These are phyloP conservation scores for Phialophora macrospora DNA, from an alignment of 2,329 filamentous ascomycete genomes.

Conservation along the genomic window DNA sequence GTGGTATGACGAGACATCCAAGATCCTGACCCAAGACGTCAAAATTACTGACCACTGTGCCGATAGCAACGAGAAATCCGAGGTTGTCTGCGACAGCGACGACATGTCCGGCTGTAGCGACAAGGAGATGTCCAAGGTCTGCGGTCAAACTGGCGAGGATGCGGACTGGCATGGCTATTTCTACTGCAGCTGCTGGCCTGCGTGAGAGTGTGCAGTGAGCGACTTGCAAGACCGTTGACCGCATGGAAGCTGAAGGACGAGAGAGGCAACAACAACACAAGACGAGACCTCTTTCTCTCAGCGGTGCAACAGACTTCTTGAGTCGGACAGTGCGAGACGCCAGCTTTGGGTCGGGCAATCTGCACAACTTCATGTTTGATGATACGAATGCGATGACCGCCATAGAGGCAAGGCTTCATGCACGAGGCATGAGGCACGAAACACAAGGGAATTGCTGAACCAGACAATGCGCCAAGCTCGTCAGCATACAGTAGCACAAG, in stretches of 20 bases:
- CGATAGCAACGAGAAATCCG: slow-evolving; percentile 10
- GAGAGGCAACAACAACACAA: background rate
- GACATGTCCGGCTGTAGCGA: slow-evolving; percentile 8
- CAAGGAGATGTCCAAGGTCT: slow-evolving; percentile 13
- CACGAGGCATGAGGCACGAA: background rate
- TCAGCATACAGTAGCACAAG: too few relatives aligned
- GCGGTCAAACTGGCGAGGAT: background rate
- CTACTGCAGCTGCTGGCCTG: slow-evolving; percentile 19
- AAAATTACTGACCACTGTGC: background rate
- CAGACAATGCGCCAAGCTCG: too few relatives aligned
- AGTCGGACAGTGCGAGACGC: background rate
- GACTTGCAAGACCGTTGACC: background rate
- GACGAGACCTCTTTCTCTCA: background rate
- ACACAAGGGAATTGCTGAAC: background rate
- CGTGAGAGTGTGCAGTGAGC: background rate
- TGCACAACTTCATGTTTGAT: background rate
- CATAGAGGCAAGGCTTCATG: background rate
- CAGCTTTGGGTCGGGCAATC: background rate
- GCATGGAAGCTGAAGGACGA: background rate
- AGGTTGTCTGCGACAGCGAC: slow-evolving; percentile 12
- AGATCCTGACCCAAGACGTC: background rate
- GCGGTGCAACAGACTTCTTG: background rate
- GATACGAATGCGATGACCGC: background rate
- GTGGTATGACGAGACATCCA: slow-evolving; percentile 2
- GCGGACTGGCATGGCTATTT: background rate